Base-by-base conservation (phyloP, 352 stramenopile genomes). In the Phytopythium aichiense region DNA sequence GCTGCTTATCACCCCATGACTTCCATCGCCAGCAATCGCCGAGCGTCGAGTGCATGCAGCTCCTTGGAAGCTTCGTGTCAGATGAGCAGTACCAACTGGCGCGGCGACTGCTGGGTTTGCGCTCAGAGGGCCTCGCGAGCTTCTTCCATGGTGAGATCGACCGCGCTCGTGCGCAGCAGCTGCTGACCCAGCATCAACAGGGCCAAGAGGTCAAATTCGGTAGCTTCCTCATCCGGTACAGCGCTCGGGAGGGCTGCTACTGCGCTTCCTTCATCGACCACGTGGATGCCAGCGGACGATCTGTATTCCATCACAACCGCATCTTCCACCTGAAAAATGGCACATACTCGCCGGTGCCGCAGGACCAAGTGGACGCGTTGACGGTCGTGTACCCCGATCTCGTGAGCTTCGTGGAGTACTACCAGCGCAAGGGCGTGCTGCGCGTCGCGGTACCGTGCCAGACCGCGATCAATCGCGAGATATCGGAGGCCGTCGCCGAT, bases 91-190 rank as follows among this genome's bases (percentile, higher is more conserved):
- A 89, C 60, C 81, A 92, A 56, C 67, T 89, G 45, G 81, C 83
- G 13, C 64, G 81, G 11, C 72, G 77, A 5, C 72, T 92, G 25
- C 53, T 84, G 16, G 74, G 74, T 13, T 64, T 92, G 42, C 83
- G 81, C 3, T 63, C 71, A 1, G 72, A 87, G 62, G 83, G 83
- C 1, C 68, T 92, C 53, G 79, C 85, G 63, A 88, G 77, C 30
- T 92, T 92, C 67, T 92, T 85, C 71, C 83, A 92, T 48, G 83
- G 83, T 11, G 79, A 88, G 30, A 89, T 92, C 28, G 73, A 81
- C 1, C 83, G 83, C 16, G 76, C 78, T 20, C 69, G 63, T 22
- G 66, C 81, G 2, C 75, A 90, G 40, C 57, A 74, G 40, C 67
- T 92, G 53, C 54, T 92, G 31, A 9, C 65, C 20, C 60, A 67